phyloP scores from a whole-genome alignment of 805 yeast species.

The Candida bentonensis region DNA sequence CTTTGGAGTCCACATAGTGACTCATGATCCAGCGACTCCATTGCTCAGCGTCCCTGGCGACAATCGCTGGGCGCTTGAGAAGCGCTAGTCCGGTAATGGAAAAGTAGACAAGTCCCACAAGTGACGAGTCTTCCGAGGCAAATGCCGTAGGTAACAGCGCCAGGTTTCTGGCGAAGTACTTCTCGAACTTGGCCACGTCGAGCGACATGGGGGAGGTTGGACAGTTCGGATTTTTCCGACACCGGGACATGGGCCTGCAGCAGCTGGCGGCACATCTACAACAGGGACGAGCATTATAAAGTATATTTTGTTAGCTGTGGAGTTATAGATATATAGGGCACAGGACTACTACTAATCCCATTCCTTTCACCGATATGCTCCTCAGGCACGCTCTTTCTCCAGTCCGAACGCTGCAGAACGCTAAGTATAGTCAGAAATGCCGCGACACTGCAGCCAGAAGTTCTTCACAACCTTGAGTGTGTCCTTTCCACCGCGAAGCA shows the following conservation, averaged over 20 bases:
- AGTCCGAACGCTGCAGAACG: too few species aligned
- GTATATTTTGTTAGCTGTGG: too few species aligned
- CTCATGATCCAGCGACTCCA: constrained; percentile 32
- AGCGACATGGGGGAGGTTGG: not conserved
- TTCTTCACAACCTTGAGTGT: constrained; percentile 16
- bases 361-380: too few species aligned
- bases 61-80: constrained; percentile 22
- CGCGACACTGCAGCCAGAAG: constrained; percentile 22
- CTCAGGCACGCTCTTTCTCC: not conserved
- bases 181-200: constrained; percentile 1
- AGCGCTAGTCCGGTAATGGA: constrained; percentile 47
- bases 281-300: too few species aligned
- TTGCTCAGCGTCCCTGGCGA: constrained; percentile 19
- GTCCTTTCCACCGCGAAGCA: constrained; percentile 18
- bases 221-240: not conserved
- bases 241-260: too few species aligned
- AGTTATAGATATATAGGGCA: too few species aligned
- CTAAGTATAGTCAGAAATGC: constrained; percentile 14
- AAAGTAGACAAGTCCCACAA: constrained; percentile 57
- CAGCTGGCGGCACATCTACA: too few species aligned
- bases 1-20: constrained; percentile 28
- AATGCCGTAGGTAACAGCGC: constrained; percentile 38
- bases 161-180: constrained; percentile 38
- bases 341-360: too few species aligned
- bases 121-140: constrained; percentile 56